phyloP scores from a whole-genome alignment of 345 rosid genomes.

The Gossypium thurberi region DNA sequence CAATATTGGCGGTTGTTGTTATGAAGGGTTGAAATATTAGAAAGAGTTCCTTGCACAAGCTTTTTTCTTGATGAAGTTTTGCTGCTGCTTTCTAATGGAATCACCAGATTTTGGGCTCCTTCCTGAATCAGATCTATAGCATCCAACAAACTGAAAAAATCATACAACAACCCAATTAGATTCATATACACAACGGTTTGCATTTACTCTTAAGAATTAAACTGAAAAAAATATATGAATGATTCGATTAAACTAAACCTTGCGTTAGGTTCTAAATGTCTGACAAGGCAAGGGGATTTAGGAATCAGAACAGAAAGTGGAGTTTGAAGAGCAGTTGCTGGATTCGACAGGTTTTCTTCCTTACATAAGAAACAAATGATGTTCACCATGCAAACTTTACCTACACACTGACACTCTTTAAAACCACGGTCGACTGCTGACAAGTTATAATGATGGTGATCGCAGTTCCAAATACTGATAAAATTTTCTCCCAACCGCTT shows the following conservation, averaged over 20 bases:
- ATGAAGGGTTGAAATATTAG: constrained; percentile 26
- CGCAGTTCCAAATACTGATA: constrained; percentile 31
- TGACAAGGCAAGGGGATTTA: constrained; percentile 26
- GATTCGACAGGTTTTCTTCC: constrained; percentile 41
- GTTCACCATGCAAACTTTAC: constrained; percentile 66
- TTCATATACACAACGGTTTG: background rate
- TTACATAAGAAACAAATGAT: constrained; percentile 46
- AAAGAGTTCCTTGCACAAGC: constrained; percentile 18
- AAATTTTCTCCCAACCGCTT: constrained; percentile 30
- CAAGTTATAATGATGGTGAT: constrained; percentile 17
- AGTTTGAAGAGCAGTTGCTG: constrained; percentile 32
- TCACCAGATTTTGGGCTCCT: constrained; percentile 54
- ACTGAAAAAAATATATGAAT: background rate
- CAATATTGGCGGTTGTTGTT: constrained; percentile 43
- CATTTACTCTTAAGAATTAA: background rate
- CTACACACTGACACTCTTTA: constrained; percentile 43
- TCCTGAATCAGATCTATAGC: constrained; percentile 47
- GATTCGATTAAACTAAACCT: constrained; percentile 27
- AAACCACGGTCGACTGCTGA: background rate
- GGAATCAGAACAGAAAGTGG: constrained; percentile 37
- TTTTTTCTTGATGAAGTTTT: constrained; percentile 22
- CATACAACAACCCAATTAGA: constrained; percentile 2
- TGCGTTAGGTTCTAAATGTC: constrained; percentile 47
- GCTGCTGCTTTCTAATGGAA: constrained; percentile 30
- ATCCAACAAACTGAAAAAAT: constrained; percentile 40